Evolutionary conservation across 2,329 filamentous ascomycete genomes (phyloP).

Genomic region (Mariannaea elegans): DNA sequence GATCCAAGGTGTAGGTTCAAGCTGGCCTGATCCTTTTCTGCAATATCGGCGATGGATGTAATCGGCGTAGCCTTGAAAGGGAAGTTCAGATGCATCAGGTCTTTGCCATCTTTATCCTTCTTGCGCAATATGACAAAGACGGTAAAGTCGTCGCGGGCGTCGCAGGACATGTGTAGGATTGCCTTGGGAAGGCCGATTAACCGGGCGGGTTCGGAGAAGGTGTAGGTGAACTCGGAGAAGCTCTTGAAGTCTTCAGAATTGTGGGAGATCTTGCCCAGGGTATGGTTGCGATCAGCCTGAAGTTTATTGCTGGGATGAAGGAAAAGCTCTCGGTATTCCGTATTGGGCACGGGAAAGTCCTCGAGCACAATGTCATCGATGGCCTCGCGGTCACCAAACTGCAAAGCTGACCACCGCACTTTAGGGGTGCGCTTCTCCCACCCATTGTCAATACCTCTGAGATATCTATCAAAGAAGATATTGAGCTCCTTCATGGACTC

Average conservation of each 20-base stretch:
- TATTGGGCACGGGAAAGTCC: slow-evolving; percentile 15
- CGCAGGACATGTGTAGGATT: slow-evolving; percentile 54
- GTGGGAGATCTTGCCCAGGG: slow-evolving; percentile 33
- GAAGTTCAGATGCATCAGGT: slow-evolving; percentile 53
- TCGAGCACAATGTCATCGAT: slow-evolving; percentile 16
- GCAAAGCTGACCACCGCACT: slow-evolving; percentile 31
- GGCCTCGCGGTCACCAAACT: slow-evolving; percentile 32
- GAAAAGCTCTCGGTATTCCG: slow-evolving; percentile 11
- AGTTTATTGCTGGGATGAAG: slow-evolving; percentile 1
- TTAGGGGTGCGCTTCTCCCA: slow-evolving; percentile 32
- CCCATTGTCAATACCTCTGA: slow-evolving; percentile 29
- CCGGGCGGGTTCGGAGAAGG: slow-evolving; percentile 48
- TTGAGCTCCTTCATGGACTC: slow-evolving; percentile 18
- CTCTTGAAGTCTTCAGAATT: slow-evolving; percentile 36
- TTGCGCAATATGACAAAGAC: slow-evolving; percentile 57
- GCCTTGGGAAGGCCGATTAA: slow-evolving; percentile 59
- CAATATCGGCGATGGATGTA: slow-evolving; percentile 39
- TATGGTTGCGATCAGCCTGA: background rate
- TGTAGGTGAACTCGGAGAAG: slow-evolving; percentile 49
- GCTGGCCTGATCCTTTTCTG: slow-evolving; percentile 48
- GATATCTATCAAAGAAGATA: slow-evolving; percentile 32
- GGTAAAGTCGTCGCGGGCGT: slow-evolving; percentile 53
- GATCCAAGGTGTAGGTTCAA: slow-evolving; percentile 53
- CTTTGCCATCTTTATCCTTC: slow-evolving; percentile 51
- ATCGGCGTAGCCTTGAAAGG: slow-evolving; percentile 44